phyloP scores from a whole-genome alignment of 352 stramenopile genomes.

The Phytophthora idaei region DNA sequence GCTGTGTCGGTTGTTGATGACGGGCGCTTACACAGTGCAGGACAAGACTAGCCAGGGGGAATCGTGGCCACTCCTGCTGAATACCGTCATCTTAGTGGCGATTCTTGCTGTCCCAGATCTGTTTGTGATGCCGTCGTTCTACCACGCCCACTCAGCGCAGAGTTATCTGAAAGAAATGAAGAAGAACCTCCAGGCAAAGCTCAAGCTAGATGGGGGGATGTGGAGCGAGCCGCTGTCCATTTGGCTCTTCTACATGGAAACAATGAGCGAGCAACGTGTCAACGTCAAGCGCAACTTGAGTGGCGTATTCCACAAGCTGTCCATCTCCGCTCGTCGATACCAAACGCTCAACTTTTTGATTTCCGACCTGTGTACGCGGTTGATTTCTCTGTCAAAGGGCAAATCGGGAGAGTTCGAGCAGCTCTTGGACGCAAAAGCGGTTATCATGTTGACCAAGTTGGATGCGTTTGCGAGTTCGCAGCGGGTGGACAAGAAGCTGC shows the following conservation, averaged over 20 bases:
- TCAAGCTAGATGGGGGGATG: slow-evolving; percentile 57
- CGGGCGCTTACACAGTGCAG: slow-evolving; percentile 50
- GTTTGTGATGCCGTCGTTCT: slow-evolving; percentile 83
- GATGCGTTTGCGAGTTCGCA: slow-evolving; percentile 72
- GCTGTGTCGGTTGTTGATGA: slow-evolving; percentile 77
- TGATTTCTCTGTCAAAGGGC: slow-evolving; percentile 59
- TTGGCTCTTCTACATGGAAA: slow-evolving; percentile 74
- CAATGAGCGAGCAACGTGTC: slow-evolving; percentile 52
- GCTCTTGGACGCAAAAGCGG: slow-evolving; percentile 45
- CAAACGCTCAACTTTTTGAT: slow-evolving; percentile 83
- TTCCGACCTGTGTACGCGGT: slow-evolving; percentile 70
- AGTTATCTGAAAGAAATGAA: slow-evolving; percentile 84
- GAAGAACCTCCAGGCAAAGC: slow-evolving; percentile 67
- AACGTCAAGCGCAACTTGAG: slow-evolving; percentile 49
- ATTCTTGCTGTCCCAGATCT: slow-evolving; percentile 74
- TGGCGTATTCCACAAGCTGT: slow-evolving; percentile 50
- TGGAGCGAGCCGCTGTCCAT: slow-evolving; percentile 83
- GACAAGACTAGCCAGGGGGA: slow-evolving; percentile 28
- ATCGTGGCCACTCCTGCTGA: slow-evolving; percentile 50
- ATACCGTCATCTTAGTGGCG: slow-evolving; percentile 71
- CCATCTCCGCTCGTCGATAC: slow-evolving; percentile 71
- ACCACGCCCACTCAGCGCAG: slow-evolving; percentile 64
- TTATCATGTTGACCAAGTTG: slow-evolving; percentile 58
- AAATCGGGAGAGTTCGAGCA: slow-evolving; percentile 43
- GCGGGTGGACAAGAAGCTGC: slow-evolving; percentile 49